These are phyloP conservation scores for Monosporascus sp. DNA, from an alignment of 2,329 filamentous ascomycete genomes.

Conservation along the genomic window DNA sequence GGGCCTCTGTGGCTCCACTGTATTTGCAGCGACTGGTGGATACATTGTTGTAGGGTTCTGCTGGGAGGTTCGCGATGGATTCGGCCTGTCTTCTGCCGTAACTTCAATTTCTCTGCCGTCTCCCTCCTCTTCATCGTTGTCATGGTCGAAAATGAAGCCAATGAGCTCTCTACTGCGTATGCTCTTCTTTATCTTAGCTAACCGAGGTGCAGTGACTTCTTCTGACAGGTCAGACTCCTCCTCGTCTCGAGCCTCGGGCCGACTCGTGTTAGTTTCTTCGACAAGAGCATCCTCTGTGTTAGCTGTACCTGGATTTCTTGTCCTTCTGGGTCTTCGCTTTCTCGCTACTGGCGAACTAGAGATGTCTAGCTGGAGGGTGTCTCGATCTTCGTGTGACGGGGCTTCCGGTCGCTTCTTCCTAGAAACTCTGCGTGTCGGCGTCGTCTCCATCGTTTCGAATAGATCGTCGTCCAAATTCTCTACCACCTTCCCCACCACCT, in stretches of 20 bases:
- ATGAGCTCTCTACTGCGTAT: slow-evolving; percentile 27
- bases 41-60: background rate
- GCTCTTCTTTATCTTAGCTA: slow-evolving; percentile 21
- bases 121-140: slow-evolving; percentile 3
- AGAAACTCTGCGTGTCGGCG: background rate
- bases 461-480: background rate
- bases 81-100: background rate
- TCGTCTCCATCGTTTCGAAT: slow-evolving; percentile 1
- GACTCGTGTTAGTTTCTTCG: background rate
- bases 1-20: no score
- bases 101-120: background rate
- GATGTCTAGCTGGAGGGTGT: background rate
- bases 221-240: slow-evolving; percentile 4
- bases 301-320: background rate
- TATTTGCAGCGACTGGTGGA: no score
- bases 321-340: slow-evolving; percentile 5
- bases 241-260: background rate
- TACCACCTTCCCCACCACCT: no score
- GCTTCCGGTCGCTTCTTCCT: background rate
- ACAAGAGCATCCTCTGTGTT: background rate
- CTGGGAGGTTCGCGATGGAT: background rate
- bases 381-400: background rate
- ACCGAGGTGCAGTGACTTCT: slow-evolving; percentile 18
- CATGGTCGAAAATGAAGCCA: slow-evolving; percentile 23
- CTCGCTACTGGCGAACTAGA: background rate